Base-by-base conservation (phyloP, 2,329 filamentous ascomycete species). In the Zymoseptoria crescenta region DNA sequence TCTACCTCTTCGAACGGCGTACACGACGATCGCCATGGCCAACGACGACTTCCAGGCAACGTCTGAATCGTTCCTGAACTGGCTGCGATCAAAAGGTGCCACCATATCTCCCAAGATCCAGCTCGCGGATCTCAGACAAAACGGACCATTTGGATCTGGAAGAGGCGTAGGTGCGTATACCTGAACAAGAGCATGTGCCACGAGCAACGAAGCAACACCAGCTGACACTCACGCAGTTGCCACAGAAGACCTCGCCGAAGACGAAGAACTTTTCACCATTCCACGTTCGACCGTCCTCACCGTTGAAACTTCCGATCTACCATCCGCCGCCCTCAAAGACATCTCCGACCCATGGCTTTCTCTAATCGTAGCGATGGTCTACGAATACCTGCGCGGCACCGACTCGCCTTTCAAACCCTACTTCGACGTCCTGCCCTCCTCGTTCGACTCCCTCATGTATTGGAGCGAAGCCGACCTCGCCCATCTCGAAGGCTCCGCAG, bases 371-470 rank as follows among this genome's bases (percentile, higher is more conserved):
- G 82, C 88, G 62, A 85, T 96, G 82, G 82, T 95, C 55, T 89
- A 90, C 74, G 91, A 96, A 75, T 79, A 80, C 62, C 80, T 85
- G 73, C 72, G 76, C 54, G 77, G 85, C 73, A 54, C 76, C 67
- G 61, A 75, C 0, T 95, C 91, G 1, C 76, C 74, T 8, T 96
- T 91, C 91, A 83, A 84, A 64, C 80, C 85, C 0, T 96, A 96
- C 73, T 85, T 96, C 65, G 80, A 85, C 59, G 79, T 96, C 20
- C 79, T 96, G 4, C 91, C 91, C 2, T 70, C 71, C 56, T 69
- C 75, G 1, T 96, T 96, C 69, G 84, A 94, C 72, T 95, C 90
- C 1, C 81, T 93, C 64, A 96, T 96, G 88, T 96, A 92, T 75
- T 96, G 92, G 92, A 78, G 82, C 1, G 77, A 81, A 0, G 75